Percentiles rank a stretch among this genome's conserved stretches.
Conservation (phyloP, 768 basidiomycete genomes). For the Scleroderma citrinum region DNA sequence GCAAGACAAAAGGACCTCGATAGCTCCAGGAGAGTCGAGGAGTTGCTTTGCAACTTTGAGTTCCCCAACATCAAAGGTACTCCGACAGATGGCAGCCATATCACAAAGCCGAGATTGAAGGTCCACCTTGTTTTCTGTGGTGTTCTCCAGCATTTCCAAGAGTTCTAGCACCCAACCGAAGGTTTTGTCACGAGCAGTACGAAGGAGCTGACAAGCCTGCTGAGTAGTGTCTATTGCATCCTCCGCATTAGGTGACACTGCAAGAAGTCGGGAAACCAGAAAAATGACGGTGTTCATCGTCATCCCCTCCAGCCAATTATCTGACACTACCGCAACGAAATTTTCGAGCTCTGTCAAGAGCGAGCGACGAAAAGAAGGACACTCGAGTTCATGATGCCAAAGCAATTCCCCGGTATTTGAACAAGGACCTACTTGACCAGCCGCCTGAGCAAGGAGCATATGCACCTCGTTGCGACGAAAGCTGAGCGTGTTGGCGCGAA, state of each 20-base stretch:
- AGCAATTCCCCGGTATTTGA: not conserved
- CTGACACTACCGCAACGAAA: conserved; percentile 24
- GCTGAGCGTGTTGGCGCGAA: conserved; percentile 28
- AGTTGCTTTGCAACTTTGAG: not conserved
- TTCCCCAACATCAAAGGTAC: not conserved
- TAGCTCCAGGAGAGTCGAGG: too few species aligned
- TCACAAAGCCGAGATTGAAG: too few species aligned
- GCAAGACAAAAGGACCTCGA: not conserved
- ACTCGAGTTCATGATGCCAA: conserved; percentile 30
- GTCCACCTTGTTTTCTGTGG: not conserved
- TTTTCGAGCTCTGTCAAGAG: conserved; percentile 28
- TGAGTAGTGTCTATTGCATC: not conserved
- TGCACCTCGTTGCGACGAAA: conserved; percentile 35
- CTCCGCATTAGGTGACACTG: not conserved
- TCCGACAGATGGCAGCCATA: conserved; percentile 4
- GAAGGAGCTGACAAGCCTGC: too few species aligned
- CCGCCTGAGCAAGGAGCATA: conserved; percentile 30
- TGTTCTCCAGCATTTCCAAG: conserved; percentile 8
- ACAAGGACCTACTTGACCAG: conserved; percentile 8
- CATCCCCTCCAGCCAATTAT: conserved; percentile 31
- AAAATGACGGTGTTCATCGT: conserved; percentile 23
- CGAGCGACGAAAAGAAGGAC: conserved; percentile 23
- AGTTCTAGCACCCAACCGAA: conserved; percentile 30
- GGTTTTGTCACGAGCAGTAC: conserved; percentile 20
- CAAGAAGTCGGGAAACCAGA: conserved; percentile 14